Evolutionary conservation across 1,284 basidiomycete species (phyloP).

Genomic region (Ustilago vetiveriae): DNA sequence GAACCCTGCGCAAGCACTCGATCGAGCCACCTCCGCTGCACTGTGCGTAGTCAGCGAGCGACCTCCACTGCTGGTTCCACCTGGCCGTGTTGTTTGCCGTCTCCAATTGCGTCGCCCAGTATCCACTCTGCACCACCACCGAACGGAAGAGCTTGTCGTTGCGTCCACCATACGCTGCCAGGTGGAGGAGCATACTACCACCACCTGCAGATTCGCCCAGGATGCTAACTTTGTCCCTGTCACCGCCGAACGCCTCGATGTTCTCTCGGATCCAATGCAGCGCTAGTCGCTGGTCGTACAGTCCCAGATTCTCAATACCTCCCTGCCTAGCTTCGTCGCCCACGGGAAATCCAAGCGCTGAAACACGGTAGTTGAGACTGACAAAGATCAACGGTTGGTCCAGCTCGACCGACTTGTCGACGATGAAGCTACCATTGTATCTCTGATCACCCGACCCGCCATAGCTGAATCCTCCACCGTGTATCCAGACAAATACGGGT

Average conservation of each 20-base stretch:
- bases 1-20: slow-evolving; percentile 24
- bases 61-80: slow-evolving; percentile 13
- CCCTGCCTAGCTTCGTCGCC: slow-evolving; percentile 9
- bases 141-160: slow-evolving; percentile 25
- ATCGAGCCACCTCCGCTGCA: slow-evolving; percentile 5
- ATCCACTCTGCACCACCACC: slow-evolving; percentile 16
- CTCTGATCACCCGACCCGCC: slow-evolving; percentile 22
- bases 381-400: slow-evolving; percentile 32
- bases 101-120: slow-evolving; percentile 16
- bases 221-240: slow-evolving; percentile 34
- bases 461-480: slow-evolving; percentile 36
- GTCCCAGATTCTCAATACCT: slow-evolving; percentile 19
- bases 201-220: slow-evolving; percentile 50
- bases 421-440: slow-evolving; percentile 38
- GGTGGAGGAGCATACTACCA: slow-evolving; percentile 28
- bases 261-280: slow-evolving; percentile 49
- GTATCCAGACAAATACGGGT: slow-evolving; percentile 37
- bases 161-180: slow-evolving; percentile 19
- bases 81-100: slow-evolving; percentile 4
- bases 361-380: slow-evolving; percentile 30
- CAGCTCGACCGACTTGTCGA: slow-evolving; percentile 30
- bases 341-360: slow-evolving; percentile 16
- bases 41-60: slow-evolving; percentile 7
- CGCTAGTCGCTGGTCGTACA: slow-evolving; percentile 49
- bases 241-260: slow-evolving; percentile 49